phyloP scores from a whole-genome alignment of 169 alveolate species.

The Eimeria zaria region DNA sequence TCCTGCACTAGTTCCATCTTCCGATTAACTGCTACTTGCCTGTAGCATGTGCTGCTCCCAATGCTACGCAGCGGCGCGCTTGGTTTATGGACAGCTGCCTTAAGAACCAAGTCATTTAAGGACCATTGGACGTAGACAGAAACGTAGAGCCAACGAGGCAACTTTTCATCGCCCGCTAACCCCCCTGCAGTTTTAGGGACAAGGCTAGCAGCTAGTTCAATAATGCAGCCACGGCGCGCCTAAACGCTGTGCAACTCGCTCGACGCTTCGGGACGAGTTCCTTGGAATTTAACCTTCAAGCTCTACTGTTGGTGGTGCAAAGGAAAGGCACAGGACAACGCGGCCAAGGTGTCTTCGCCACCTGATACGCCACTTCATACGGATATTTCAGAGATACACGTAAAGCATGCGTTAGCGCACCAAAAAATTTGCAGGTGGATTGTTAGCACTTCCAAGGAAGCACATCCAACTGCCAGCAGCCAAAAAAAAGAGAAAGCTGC shows the following conservation, averaged over 20 bases:
- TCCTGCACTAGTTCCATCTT: neutral
- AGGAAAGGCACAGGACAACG: neutral
- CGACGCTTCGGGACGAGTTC: neutral
- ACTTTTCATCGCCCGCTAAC: neutral
- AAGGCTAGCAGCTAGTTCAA: neutral
- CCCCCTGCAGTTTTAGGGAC: neutral
- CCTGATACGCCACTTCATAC: too few relatives aligned
- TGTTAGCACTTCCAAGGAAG: neutral
- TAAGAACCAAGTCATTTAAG: neutral
- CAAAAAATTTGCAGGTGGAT: neutral
- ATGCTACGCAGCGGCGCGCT: neutral
- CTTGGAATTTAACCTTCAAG: neutral
- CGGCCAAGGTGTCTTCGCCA: neutral
- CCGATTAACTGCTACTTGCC: neutral
- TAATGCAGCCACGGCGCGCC: neutral
- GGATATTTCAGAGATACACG: neutral
- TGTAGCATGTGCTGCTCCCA: neutral
- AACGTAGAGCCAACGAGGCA: neutral
- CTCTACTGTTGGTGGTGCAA: neutral
- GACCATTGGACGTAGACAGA: neutral
- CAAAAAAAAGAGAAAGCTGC: neutral
- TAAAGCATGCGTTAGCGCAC: neutral
- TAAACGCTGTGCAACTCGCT: neutral
- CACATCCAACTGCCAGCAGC: neutral
- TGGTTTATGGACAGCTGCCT: too few relatives aligned